These are phyloP conservation scores for Juglanconis sp. DNA, from an alignment of 2,329 filamentous ascomycete genomes.

Conservation along the genomic window DNA sequence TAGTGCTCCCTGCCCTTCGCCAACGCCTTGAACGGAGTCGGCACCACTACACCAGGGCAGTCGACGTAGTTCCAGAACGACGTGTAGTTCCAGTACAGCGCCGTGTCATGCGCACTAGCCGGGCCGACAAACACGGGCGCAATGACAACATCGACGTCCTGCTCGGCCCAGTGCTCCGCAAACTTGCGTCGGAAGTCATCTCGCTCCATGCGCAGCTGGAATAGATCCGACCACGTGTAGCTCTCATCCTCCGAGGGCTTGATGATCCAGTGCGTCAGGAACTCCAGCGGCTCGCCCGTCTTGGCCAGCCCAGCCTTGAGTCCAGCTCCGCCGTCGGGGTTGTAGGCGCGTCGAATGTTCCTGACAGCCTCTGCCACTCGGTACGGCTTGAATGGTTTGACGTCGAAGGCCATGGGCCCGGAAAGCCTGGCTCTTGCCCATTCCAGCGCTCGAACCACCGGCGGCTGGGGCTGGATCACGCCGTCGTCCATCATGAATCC, in stretches of 20 bases:
- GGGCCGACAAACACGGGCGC: conserved; percentile 35
- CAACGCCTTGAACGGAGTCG: conserved; percentile 30
- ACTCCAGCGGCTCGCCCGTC: conserved; percentile 41
- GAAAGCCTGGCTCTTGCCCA: conserved; percentile 30
- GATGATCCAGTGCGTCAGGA: conserved; percentile 40
- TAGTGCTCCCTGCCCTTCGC: conserved; percentile 27
- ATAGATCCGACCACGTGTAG: conserved; percentile 23
- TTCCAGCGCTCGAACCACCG: conserved; percentile 31
- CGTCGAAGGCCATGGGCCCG: conserved; percentile 22
- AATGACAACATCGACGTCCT: conserved; percentile 36
- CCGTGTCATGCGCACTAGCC: conserved; percentile 34
- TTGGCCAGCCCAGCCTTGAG: conserved; percentile 30
- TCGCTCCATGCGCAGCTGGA: conserved; percentile 25
- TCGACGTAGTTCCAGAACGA: conserved; percentile 36
- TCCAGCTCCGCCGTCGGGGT: conserved; percentile 39
- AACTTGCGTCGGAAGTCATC: conserved; percentile 32
- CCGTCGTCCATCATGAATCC: conserved; percentile 41
- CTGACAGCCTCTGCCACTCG: conserved; percentile 27
- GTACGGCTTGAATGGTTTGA: conserved; percentile 35
- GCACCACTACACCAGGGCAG: conserved; percentile 33
- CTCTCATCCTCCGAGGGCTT: conserved; percentile 27
- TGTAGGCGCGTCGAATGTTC: conserved; percentile 40
- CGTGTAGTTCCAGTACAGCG: conserved; percentile 35
- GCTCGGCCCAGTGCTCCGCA: conserved; percentile 31
- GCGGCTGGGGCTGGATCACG: conserved; percentile 35